phyloP scores from a whole-genome alignment of 2,329 filamentous ascomycete genomes.

The Shiraia sp. region DNA sequence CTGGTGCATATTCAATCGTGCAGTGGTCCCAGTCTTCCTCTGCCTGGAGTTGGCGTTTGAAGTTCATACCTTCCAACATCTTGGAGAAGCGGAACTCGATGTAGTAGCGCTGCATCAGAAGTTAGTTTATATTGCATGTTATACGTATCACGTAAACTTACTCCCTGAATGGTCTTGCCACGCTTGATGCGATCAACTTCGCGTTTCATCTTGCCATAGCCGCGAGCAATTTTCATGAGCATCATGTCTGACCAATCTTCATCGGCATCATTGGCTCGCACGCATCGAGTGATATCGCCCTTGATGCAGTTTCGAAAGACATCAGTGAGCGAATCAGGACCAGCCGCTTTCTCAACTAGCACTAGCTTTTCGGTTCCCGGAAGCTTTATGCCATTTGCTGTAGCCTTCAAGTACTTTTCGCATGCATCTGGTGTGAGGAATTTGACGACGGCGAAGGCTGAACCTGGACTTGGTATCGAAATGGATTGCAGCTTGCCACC shows the following conservation, averaged over 20 bases:
- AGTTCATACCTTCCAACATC: slow-evolving; percentile 52
- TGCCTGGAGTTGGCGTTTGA: slow-evolving; percentile 46
- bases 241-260: slow-evolving; percentile 44
- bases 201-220: slow-evolving; percentile 38
- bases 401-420: slow-evolving; percentile 37
- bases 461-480: slow-evolving; percentile 25
- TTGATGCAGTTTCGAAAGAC: slow-evolving; percentile 47
- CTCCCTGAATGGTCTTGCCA: slow-evolving; percentile 45
- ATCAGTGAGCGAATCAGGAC: slow-evolving; percentile 43
- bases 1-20: slow-evolving; percentile 47
- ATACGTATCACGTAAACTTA: slow-evolving; percentile 36
- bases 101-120: slow-evolving; percentile 41
- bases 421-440: slow-evolving; percentile 41
- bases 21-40: slow-evolving; percentile 53
- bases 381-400: slow-evolving; percentile 39
- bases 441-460: slow-evolving; percentile 29
- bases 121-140: slow-evolving; percentile 9
- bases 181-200: slow-evolving; percentile 52
- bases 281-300: slow-evolving; percentile 50
- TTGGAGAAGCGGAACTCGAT: slow-evolving; percentile 55
- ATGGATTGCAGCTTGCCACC: slow-evolving; percentile 42
- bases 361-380: slow-evolving; percentile 28
- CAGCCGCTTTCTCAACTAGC: slow-evolving; percentile 31
- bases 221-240: slow-evolving; percentile 45
- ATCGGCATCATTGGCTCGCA: slow-evolving; percentile 50